Conservation (phyloP, 1,139 yeast genomes). For the Yamadazyma siamensis region DNA sequence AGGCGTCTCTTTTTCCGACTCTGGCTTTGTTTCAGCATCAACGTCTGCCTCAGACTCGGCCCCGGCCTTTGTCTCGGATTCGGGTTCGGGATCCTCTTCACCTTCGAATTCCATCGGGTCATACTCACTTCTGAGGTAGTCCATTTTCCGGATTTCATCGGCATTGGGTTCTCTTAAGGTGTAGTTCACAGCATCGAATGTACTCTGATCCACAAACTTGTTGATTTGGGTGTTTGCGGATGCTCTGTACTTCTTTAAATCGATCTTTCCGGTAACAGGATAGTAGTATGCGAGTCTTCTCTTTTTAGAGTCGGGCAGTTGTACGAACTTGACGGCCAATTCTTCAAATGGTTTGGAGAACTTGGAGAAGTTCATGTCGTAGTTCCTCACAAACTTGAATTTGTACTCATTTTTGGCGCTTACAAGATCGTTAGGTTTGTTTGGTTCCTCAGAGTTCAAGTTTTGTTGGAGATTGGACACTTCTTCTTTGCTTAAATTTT, state of each 20-base stretch:
- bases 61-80: slow-evolving; percentile 17
- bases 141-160: slow-evolving; percentile 65
- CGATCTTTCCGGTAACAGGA: slow-evolving; percentile 76
- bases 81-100: slow-evolving; percentile 44
- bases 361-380: slow-evolving; percentile 66
- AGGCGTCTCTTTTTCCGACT: not conserved
- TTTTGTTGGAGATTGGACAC: slow-evolving; percentile 37
- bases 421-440: slow-evolving; percentile 39
- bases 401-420: slow-evolving; percentile 43
- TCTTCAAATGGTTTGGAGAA: slow-evolving; percentile 46
- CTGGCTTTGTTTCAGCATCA: slow-evolving; percentile 15
- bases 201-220: slow-evolving; percentile 48
- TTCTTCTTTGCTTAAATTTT: slow-evolving; percentile 23
- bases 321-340: slow-evolving; percentile 40
- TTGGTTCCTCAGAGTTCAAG: slow-evolving; percentile 50
- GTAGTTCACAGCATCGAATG: slow-evolving; percentile 55
- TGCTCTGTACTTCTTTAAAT: slow-evolving; percentile 77
- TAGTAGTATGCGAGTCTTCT: slow-evolving; percentile 67
- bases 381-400: slow-evolving; percentile 71
- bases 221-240: slow-evolving; percentile 47
- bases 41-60: slow-evolving; percentile 22
- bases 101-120: slow-evolving; percentile 74
- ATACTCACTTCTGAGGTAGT: slow-evolving; percentile 60
- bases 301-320: slow-evolving; percentile 43
- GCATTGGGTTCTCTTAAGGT: slow-evolving; percentile 72